Evolutionary conservation across 768 basidiomycete genomes (phyloP), one percentile per base, ranked within the genome.

Genomic region (Boletus rubescentipes): DNA sequence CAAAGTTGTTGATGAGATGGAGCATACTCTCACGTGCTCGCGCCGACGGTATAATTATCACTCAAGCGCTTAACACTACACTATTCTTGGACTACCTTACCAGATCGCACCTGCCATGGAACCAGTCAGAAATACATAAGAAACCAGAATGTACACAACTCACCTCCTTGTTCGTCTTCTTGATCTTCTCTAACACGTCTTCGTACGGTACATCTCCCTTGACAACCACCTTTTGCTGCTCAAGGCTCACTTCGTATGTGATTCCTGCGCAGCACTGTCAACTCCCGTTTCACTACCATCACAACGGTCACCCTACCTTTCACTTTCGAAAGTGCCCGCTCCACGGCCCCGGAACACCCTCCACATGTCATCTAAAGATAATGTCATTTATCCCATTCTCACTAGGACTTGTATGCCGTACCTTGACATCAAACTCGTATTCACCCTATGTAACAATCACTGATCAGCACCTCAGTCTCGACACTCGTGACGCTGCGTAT

Each of bases 151-250:
- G 30, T 10, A 49, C 30, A 11, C 14, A 8, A 58, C 75, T 21
- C 48, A 91, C 92, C 86, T 90, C 81, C 73, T 94, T 94, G 59
- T 93, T 93, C 10, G 93, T 96, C 82, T 93, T 95, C 79, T 83
- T 82, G 66, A 96, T 91, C 76, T 78, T 89, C 48, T 74, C 84
- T 12, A 82, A 71, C 42, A 93, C 75, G 3, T 77, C 76, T 0
- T 91, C 89, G 67, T 88, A 90, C 16, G 78, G 62, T 10, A 82
- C 74, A 3, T 73, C 69, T 11, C 83, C 83, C 10, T 68, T 84
- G 44, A 95, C 91, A 48, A 81, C 48, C 50, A 94, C 93, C 65
- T 81, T 79, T 67, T 94, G 90, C 36, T 73, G 82, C 29, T 81
- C 84, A 34, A 93, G 80, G 63, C 65, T 75, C 59, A 94, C 85